phyloP scores from a whole-genome alignment of 1,284 basidiomycete genomes.

The Bjerkandera adusta region DNA sequence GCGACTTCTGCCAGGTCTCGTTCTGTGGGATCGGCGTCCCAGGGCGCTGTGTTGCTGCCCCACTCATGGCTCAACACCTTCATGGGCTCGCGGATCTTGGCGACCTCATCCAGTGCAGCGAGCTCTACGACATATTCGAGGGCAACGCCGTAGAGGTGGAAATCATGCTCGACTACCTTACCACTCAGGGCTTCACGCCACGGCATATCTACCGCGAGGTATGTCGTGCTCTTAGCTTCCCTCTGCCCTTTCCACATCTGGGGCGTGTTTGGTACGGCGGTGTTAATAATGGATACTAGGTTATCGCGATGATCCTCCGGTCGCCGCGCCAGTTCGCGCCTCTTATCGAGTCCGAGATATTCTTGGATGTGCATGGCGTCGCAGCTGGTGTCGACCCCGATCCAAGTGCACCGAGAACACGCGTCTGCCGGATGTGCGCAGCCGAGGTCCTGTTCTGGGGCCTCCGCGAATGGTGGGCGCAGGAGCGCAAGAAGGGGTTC shows the following conservation, averaged over 20 bases:
- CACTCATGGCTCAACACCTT: conserved; percentile 59
- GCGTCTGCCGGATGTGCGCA: conserved; percentile 68
- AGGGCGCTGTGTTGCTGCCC: conserved; percentile 62
- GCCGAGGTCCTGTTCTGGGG: conserved; percentile 72
- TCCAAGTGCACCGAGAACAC: conserved; percentile 50
- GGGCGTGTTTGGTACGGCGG: no score
- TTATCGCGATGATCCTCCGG: conserved; percentile 55
- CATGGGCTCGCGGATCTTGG: conserved; percentile 61
- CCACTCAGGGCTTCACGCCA: conserved; percentile 54
- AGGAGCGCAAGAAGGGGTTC: conserved; percentile 67
- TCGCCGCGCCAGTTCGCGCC: conserved; percentile 62
- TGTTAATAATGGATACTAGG: no score
- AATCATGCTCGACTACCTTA: conserved; percentile 74
- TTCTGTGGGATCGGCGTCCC: conserved; percentile 77
- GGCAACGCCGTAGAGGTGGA: conserved; percentile 76
- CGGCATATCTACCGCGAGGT: conserved; percentile 75
- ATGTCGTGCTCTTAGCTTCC: no score
- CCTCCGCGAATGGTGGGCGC: conserved; percentile 74
- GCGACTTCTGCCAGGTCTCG: conserved; percentile 73
- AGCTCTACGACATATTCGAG: conserved; percentile 75
- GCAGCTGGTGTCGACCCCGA: conserved; percentile 51
- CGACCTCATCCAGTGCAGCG: conserved; percentile 69
- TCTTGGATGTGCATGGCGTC: conserved; percentile 61
- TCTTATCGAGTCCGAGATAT: conserved; percentile 65
- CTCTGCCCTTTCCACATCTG: no score